phyloP scores from a whole-genome alignment of 352 stramenopile species.

The Globisporangium canariense region DNA sequence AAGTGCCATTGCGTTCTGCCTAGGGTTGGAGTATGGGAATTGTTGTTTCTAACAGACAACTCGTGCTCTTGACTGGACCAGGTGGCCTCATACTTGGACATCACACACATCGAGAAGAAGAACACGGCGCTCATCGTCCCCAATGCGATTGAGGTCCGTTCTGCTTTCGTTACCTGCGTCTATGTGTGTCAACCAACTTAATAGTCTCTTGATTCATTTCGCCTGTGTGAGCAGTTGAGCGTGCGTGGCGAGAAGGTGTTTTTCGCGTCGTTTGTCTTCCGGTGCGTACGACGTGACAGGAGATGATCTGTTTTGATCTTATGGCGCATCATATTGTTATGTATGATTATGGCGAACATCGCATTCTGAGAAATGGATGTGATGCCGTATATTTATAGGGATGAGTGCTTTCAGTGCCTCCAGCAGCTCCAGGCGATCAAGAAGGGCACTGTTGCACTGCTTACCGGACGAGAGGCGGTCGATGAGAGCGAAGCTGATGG shows the following conservation, averaged over 20 bases:
- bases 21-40: background rate
- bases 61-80: conserved; percentile 16
- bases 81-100: conserved; percentile 75
- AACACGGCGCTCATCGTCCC: conserved; percentile 83
- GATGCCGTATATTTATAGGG: conserved; percentile 28
- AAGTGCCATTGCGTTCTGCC: conserved; percentile 14
- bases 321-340: background rate
- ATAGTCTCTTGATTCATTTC: background rate
- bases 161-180: background rate
- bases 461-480: conserved; percentile 24
- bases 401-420: conserved; percentile 82
- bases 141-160: conserved; percentile 77
- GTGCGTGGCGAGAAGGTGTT: conserved; percentile 70
- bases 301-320: background rate
- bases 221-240: conserved; percentile 37
- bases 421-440: conserved; percentile 75
- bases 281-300: conserved; percentile 25
- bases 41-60: background rate
- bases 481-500: conserved; percentile 6
- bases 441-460: conserved; percentile 55
- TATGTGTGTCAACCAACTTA: background rate
- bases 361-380: conserved; percentile 8
- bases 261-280: conserved; percentile 82
- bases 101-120: conserved; percentile 77
- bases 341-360: background rate